Evolutionary conservation across 768 basidiomycete species (phyloP), one percentile per base, ranked within the genome.

Genomic region (Lentinula raphanica): DNA sequence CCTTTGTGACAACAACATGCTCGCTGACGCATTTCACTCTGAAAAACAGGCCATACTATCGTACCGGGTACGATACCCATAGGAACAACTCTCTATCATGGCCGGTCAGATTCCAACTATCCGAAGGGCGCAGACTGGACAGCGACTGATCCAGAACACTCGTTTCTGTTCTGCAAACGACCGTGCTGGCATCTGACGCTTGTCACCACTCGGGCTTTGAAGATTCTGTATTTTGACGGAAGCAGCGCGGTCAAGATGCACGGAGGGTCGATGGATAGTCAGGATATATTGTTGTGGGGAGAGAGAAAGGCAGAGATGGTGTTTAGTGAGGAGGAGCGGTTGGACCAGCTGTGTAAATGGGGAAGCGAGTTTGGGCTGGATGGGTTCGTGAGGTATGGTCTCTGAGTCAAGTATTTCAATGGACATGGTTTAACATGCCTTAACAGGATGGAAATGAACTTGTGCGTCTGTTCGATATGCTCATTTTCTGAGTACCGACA

Each of bases 221-320:
- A 75, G 39, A 64, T 82, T 3, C 56, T 82, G 7, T 81, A 82
- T 60, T 82, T 83, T 42, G 82, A 84, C 51, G 81, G 82, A 0
- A 77, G 67, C 44, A 79, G 80, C 54, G 80, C 76, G 0, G 74
- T 71, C 0, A 81, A 79, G 55, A 67, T 79, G 66, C 21, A 49
- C 15, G 65, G 64, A 1, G 80, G 80, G 0, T 50, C 76, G 3
- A 59, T 82, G 70, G 77, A 82, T 51, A 72, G 68, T 11, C 80
- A 82, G 57, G 81, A 82, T 56, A 64, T 81, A 17, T n/a, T 82
- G 3, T 54, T 62, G 21, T 83, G 77, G 78, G 78, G 78, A 0
- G 48, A 62, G 40, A 31, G 68, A 2, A 29, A 50, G 17, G 53
- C 62, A 2, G 65, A 64, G 27, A 54, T 50, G 63, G 46, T 66